Evolutionary conservation across 257 asterid species (phyloP).

Genomic region (Cynanchum wilfordii): DNA sequence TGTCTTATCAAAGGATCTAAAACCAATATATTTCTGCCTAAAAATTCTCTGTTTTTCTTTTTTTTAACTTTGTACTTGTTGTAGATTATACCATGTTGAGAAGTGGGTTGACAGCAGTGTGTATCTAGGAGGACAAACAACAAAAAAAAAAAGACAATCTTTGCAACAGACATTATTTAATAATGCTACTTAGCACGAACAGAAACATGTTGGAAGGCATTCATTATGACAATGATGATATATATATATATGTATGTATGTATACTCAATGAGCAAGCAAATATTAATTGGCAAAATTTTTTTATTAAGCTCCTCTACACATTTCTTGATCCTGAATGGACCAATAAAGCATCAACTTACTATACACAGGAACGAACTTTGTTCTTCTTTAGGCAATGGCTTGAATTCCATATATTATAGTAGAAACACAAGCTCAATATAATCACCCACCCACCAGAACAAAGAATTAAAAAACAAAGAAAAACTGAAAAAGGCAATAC

Average conservation of each 20-base stretch:
- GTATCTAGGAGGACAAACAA: not conserved
- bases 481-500: not conserved
- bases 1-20: constrained; percentile 6
- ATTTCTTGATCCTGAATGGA: constrained; percentile 19
- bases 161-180: not conserved
- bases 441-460: not conserved
- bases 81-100: not conserved
- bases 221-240: not conserved
- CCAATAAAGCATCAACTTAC: constrained; percentile 16
- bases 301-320: constrained; percentile 37
- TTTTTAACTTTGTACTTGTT: not conserved
- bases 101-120: constrained; percentile 1
- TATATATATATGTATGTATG: no score
- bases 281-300: constrained; percentile 23
- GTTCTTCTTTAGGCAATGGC: constrained; percentile 6
- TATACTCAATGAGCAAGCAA: no score
- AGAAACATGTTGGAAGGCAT: not conserved
- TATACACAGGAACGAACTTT: constrained; percentile 26
- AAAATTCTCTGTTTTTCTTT: not conserved
- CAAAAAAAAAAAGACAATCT: not conserved
- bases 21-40: not conserved
- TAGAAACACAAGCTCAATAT: constrained; percentile 10
- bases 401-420: constrained; percentile 16
- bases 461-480: not conserved
- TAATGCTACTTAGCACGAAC: no score